Base-by-base conservation (phyloP, 176 grass and related monocot genomes). In the Saccharum spontaneum region DNA sequence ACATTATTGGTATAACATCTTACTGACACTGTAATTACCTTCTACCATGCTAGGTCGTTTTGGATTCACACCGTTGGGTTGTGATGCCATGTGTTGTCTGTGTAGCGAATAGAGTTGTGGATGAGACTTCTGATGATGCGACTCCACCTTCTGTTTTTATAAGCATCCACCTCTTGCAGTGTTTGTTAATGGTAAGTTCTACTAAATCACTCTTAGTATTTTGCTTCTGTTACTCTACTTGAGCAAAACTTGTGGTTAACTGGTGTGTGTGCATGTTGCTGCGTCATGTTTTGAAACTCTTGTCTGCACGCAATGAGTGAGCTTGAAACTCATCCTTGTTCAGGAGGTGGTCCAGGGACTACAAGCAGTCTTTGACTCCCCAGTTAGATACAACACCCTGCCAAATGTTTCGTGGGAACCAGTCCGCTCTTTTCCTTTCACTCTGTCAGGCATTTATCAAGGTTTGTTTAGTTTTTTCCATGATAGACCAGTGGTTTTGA, bases 31-130 rank as follows among this genome's bases (percentile, higher is more conserved):
- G 73, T 20, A 30, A 26, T 36, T 36, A 36, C 34, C 34, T 36
- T 36, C 34, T 36, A 36, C 34, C 34, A 36, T 81, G 68, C n/a
- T 85, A 98, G 97, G 85, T 92, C 73, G 88, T 98, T 73, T 86
- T 96, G 88, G 97, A 98, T 87, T 94, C 93, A 87, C 97, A 98
- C 86, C 90, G 91, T 71, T 98, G 97, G 95, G 97, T 98, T 60
- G 77, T 87, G 2, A 87, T 98, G 97, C 97, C 97, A 79, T 98
- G 93, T 71, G 92, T 98, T 82, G 97, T 93, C 78, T 98, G 94
- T 79, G 89, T 38, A 5, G 5, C 83, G 50, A 98, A 98, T 90
- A 91, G 93, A 80, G 63, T 73, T 81, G 90, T 91, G 30, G 93
- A 95, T 92, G 91, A 94, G 54, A 90, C 83, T 78, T 87, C 90